phyloP scores from a whole-genome alignment of 2,329 filamentous ascomycete genomes.

The Hirsutella thompsonii region DNA sequence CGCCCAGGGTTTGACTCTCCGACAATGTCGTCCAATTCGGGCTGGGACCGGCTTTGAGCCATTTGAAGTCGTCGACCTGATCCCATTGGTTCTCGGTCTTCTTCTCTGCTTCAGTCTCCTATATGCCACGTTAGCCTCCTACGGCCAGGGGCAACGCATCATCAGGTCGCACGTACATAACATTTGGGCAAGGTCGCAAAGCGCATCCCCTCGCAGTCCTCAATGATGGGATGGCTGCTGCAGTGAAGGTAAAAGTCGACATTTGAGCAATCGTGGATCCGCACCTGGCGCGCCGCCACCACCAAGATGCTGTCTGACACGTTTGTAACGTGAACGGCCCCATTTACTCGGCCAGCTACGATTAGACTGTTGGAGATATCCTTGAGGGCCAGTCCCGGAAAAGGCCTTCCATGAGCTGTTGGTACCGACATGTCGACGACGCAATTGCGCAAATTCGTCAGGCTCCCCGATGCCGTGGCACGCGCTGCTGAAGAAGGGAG shows the following conservation, averaged over 20 bases:
- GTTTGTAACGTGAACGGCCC: slow-evolving; percentile 71
- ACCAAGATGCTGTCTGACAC: slow-evolving; percentile 63
- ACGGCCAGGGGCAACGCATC: background rate
- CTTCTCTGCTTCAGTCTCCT: slow-evolving; percentile 17
- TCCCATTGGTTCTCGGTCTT: slow-evolving; percentile 60
- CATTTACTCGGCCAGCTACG: slow-evolving; percentile 64
- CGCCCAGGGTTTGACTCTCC: slow-evolving; percentile 42
- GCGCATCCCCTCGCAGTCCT: slow-evolving; percentile 66
- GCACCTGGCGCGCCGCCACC: slow-evolving; percentile 72
- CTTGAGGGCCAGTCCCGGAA: slow-evolving; percentile 56
- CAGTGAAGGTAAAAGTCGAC: slow-evolving; percentile 78
- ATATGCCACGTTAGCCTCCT: slow-evolving; percentile 2
- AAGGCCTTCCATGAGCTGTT: slow-evolving; percentile 41
- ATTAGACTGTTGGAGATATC: slow-evolving; percentile 59
- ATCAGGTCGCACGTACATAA: slow-evolving; percentile 44
- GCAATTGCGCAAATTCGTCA: slow-evolving; percentile 57
- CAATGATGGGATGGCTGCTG: slow-evolving; percentile 80
- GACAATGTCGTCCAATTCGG: slow-evolving; percentile 75
- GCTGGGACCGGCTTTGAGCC: slow-evolving; percentile 75
- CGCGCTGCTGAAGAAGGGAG: slow-evolving; percentile 58
- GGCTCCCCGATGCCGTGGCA: slow-evolving; percentile 59
- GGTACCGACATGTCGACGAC: slow-evolving; percentile 71
- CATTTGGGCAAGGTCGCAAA: slow-evolving; percentile 63
- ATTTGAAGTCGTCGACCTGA: slow-evolving; percentile 94
- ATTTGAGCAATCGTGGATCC: slow-evolving; percentile 77